These are phyloP conservation scores for Magnusiomyces fungicola DNA, from an alignment of 1,139 yeast species.

Conservation along the genomic window DNA sequence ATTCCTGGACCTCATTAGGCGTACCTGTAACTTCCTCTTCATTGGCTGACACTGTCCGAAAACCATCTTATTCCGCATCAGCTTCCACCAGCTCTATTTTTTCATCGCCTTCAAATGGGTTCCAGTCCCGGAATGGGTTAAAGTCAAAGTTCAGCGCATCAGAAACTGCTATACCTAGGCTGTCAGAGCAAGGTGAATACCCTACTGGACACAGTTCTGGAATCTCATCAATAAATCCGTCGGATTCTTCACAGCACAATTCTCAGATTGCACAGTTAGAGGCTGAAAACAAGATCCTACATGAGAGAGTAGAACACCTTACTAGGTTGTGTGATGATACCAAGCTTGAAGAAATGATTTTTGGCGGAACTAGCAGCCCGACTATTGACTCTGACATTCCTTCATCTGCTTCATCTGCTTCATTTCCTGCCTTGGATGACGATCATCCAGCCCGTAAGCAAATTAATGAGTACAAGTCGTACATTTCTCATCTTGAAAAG, in stretches of 20 bases:
- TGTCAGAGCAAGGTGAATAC: no score
- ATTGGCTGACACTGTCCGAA: not conserved
- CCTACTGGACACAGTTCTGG: no score
- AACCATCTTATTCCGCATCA: constrained; percentile 9
- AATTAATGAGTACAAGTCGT: constrained; percentile 52
- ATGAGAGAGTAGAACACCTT: constrained; percentile 63
- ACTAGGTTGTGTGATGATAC: constrained; percentile 54
- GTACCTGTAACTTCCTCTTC: not conserved
- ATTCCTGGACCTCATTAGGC: constrained; percentile 29
- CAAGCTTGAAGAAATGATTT: constrained; percentile 41
- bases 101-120: not conserved
- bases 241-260: constrained; percentile 1
- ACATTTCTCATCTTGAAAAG: constrained; percentile 53
- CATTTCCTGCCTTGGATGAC: constrained; percentile 2
- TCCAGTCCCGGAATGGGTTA: not conserved
- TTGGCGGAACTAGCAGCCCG: constrained; percentile 18
- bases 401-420: constrained; percentile 7
- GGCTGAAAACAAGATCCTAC: constrained; percentile 54
- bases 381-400: constrained; percentile 6
- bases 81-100: constrained; percentile 1
- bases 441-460: constrained; percentile 40
- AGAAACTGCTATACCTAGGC: no score
- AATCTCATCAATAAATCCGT: no score
- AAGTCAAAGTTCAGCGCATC: no score
- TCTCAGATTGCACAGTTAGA: constrained; percentile 41